Evolutionary conservation across 768 basidiomycete species (phyloP).

Genomic region (Suillus discolor): DNA sequence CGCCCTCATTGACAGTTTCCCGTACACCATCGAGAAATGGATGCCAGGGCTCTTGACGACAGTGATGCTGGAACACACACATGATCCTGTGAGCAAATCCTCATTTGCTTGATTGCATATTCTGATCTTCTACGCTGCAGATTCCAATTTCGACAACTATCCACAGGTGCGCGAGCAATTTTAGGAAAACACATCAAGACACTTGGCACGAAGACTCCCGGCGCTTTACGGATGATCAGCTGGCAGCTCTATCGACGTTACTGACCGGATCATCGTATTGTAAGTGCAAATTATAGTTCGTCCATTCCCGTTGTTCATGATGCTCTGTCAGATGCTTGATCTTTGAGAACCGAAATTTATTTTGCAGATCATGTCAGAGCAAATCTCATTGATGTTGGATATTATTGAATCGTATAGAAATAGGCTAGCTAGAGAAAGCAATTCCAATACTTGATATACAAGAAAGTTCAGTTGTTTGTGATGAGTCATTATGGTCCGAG

Average conservation of each 20-base stretch:
- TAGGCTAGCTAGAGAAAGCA: slow-evolving; percentile 1
- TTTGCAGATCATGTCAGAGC: slow-evolving; percentile 1
- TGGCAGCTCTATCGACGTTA: slow-evolving; percentile 79
- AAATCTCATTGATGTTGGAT: not conserved
- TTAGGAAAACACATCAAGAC: slow-evolving; percentile 83
- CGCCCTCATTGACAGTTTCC: slow-evolving; percentile 90
- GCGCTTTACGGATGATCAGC: slow-evolving; percentile 84
- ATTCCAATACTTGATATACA: not conserved
- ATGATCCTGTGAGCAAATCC: slow-evolving; percentile 65
- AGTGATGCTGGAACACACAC: slow-evolving; percentile 79
- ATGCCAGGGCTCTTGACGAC: slow-evolving; percentile 83
- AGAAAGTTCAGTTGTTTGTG: not conserved
- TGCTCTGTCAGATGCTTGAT: slow-evolving; percentile 10
- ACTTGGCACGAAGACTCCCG: slow-evolving; percentile 90
- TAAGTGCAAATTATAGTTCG: slow-evolving; percentile 34
- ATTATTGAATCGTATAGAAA: not conserved
- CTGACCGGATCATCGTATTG: slow-evolving; percentile 86
- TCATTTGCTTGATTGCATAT: slow-evolving; percentile 7
- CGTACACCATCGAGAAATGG: slow-evolving; percentile 91
- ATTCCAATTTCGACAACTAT: slow-evolving; percentile 86
- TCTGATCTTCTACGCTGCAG: slow-evolving; percentile 34
- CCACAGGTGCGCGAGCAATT: slow-evolving; percentile 75
- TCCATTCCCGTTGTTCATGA: slow-evolving; percentile 19
- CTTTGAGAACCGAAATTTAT: slow-evolving; percentile 3
- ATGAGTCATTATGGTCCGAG: not conserved